Evolutionary conservation across 306 rosid genomes (phyloP), one percentile per base, ranked within the genome.

Genomic region (Sesbania bispinosa): DNA sequence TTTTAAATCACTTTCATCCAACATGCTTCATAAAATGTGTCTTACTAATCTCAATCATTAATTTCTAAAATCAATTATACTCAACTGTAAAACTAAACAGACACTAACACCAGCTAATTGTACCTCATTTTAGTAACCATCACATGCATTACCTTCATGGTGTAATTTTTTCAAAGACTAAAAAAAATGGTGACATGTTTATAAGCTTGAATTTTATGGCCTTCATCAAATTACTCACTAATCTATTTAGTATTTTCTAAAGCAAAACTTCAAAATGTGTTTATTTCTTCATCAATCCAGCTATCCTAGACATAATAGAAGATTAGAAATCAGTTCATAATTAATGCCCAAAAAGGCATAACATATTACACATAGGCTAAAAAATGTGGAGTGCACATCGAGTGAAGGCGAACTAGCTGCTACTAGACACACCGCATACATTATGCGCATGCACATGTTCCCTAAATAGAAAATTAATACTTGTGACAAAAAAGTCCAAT

Each of bases 361-460:
- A 33, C 36, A 58, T n/a, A 30, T 58, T 11, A 11, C 19, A 35
- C 29, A 45, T 54, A 63, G 30, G 48, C 39, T 71, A 38, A 72
- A 41, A 59, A 51, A 69, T 73, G 43, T 60, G 72, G 11, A 43
- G 46, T 61, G 73, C 59, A 53, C 64, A 67, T 74, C 46, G 46
- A 77, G 59, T 33, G 65, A 42, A 70, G 43, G 68, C 47, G 38
- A 30, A 33, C 6, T 74, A 19, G 33, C 45, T n/a, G 50, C 41
- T 79, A 61, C 73, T 80, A 80, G 73, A 81, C 73, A 63, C 64
- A 67, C 47, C 59, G 71, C 71, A 48, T 62, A 54, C 63, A 72
- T 60, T 75, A 84, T 51, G 80, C 32, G 73, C 48, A 74, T 38
- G 62, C 85, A 84, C 88, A 74, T 81, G 91, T 38, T 38, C 70